Conservation (phyloP, 257 asterid genomes). For the Vinca minor region DNA sequence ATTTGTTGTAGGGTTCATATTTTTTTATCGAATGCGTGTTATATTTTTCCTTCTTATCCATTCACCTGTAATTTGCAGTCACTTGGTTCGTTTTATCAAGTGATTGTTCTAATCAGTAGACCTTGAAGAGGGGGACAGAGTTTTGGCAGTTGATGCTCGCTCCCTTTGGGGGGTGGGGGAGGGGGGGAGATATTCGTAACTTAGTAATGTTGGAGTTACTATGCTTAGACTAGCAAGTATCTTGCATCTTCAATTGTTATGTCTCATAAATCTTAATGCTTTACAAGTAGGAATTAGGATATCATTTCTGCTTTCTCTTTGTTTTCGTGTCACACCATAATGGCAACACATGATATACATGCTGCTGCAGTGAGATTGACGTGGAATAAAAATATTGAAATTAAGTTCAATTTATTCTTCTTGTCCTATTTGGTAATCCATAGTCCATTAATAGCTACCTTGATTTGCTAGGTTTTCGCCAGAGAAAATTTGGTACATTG, state of each 20-base stretch:
- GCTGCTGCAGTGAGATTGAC: neutral
- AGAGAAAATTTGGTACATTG: constrained; percentile 87
- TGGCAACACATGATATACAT: neutral
- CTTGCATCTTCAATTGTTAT: neutral
- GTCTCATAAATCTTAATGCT: too few relatives aligned
- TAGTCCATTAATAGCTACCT: constrained; percentile 21
- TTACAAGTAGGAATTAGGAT: too few relatives aligned
- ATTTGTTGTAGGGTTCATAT: constrained; percentile 1
- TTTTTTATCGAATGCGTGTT: constrained; percentile 1
- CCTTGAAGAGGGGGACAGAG: neutral
- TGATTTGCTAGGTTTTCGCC: constrained; percentile 76
- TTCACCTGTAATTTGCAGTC: neutral
- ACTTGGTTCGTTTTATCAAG: neutral
- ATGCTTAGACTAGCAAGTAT: neutral
- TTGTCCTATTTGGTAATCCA: constrained; percentile 23
- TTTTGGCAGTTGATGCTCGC: neutral
- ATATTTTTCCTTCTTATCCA: neutral
- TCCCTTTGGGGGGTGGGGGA: too few relatives aligned
- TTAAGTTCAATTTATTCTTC: neutral
- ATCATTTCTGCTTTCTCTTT: neutral
- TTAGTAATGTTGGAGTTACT: neutral
- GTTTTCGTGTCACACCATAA: neutral
- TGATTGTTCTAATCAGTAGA: neutral
- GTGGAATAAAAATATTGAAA: constrained; percentile 6
- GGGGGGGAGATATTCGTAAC: too few relatives aligned